Evolutionary conservation across 768 basidiomycete genomes (phyloP).

Genomic region (Tubosaeta sp.): DNA sequence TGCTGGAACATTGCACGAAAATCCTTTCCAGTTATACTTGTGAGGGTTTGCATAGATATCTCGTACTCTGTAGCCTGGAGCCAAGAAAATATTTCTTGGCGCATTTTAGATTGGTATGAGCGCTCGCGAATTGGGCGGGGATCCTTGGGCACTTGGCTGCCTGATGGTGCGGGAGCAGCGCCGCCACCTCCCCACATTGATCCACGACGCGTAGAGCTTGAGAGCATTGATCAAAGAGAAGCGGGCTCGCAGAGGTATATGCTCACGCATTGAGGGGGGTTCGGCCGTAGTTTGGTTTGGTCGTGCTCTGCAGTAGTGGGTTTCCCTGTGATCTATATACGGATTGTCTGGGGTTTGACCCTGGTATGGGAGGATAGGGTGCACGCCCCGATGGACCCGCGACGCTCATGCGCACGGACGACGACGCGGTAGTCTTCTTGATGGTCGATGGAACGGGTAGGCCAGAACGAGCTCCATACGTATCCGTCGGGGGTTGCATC

Average conservation of each 20-base stretch:
- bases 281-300: constrained; percentile 61
- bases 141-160: constrained; percentile 63
- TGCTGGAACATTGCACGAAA: constrained; percentile 83
- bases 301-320: constrained; percentile 63
- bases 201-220: constrained; percentile 68
- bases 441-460: constrained; percentile 72
- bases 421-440: constrained; percentile 56
- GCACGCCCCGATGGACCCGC: constrained; percentile 70
- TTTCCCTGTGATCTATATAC: constrained; percentile 71
- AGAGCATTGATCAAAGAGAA: constrained; percentile 8
- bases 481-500: constrained; percentile 51
- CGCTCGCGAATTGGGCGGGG: constrained; percentile 73
- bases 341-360: constrained; percentile 62
- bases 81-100: constrained; percentile 72
- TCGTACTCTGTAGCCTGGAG: constrained; percentile 63
- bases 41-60: constrained; percentile 62
- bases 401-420: constrained; percentile 60
- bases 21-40: constrained; percentile 80
- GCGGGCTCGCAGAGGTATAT: not conserved
- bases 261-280: constrained; percentile 70
- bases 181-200: constrained; percentile 64
- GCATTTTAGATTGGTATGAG: constrained; percentile 68
- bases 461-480: constrained; percentile 52
- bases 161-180: constrained; percentile 41
- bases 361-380: constrained; percentile 38